A percentile compares a stretch with the other conserved stretches of the same genome.
Evolutionary conservation across 805 yeast genomes (phyloP).

Genomic region (Candida yuanshanica): DNA sequence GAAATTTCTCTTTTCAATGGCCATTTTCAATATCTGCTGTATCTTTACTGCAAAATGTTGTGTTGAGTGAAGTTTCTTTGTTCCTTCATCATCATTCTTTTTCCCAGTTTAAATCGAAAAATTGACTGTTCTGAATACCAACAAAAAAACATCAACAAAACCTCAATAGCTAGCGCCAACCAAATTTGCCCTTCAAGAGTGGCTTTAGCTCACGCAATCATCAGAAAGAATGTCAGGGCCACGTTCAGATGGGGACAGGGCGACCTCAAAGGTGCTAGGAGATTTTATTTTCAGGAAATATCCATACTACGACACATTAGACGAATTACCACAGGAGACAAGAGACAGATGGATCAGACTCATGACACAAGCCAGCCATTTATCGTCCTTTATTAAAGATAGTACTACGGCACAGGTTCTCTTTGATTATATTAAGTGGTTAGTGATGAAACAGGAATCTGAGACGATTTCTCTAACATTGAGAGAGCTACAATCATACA

Average conservation of each 20-base stretch:
- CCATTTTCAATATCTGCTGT: neutral
- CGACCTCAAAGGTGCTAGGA: neutral
- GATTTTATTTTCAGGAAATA: neutral
- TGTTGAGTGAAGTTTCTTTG: too few relatives aligned
- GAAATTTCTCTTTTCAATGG: constrained; percentile 7
- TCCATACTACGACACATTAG: neutral
- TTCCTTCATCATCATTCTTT: too few relatives aligned
- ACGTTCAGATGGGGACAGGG: too few relatives aligned
- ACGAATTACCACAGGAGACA: neutral
- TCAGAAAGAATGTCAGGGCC: too few relatives aligned
- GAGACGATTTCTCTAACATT: neutral
- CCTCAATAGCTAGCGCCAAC: too few relatives aligned
- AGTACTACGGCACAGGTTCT: neutral
- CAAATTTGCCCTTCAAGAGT: too few relatives aligned
- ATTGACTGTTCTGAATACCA: too few relatives aligned
- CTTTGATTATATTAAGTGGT: neutral
- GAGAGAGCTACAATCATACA: neutral
- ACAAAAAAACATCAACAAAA: too few relatives aligned
- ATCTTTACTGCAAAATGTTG: too few relatives aligned
- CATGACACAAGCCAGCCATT: neutral
- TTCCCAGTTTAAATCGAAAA: too few relatives aligned
- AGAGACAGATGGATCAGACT: neutral
- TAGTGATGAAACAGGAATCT: neutral
- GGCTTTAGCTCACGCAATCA: too few relatives aligned
- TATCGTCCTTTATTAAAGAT: neutral